Base-by-base conservation (phyloP, 1,284 basidiomycete genomes). In the Microstroma glucosiphilum region DNA sequence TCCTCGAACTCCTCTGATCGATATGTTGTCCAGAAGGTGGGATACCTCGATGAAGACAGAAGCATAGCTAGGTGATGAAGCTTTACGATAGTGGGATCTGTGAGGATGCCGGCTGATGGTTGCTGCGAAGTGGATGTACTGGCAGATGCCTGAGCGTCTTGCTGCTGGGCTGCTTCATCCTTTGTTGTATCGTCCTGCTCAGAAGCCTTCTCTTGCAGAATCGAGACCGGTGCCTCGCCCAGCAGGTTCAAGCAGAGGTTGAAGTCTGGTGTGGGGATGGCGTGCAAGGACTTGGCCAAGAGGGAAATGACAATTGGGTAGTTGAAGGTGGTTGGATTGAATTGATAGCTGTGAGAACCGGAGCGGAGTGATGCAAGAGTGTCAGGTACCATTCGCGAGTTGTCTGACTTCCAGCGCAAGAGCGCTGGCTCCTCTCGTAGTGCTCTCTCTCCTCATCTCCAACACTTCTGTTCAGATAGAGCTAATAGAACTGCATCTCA, bases 261-360 rank as follows among this genome's bases (percentile, higher is more conserved):
- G 82, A 93, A 96, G 80, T 97, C 93, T 3, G 82, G 81, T 57
- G 80, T 78, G 65, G 92, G 90, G 58, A 89, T 86, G 46, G 91
- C 89, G 41, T 86, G 84, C 87, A 97, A 85, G 21, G 92, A 86
- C 84, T 96, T 96, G 80, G 92, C 85, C 76, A 97, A 89, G 79
- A 97, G 91, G 83, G 94, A 91, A 81, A 94, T 84, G 70, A 92
- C 89, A 21, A 93, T 89, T 74, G 93, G 91, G 8, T 91, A 87
- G 82, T 93, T 93, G 82, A 91, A 91, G 53, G 94, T 85, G 79
- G 90, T 87, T 19, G 90, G 87, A 82, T 97, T 97, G 83, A 96
- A 96, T 79, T 97, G 93, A 82, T 96, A 96, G 61, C 92, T 96
- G 70, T n/a, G 21, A 66, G 23, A 8, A 37, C 15, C 41, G 11